A percentile compares a stretch with the other conserved stretches of the same genome.
Conservation (phyloP, 23 red algal species). For the Gracilaria vermiculophylla region DNA sequence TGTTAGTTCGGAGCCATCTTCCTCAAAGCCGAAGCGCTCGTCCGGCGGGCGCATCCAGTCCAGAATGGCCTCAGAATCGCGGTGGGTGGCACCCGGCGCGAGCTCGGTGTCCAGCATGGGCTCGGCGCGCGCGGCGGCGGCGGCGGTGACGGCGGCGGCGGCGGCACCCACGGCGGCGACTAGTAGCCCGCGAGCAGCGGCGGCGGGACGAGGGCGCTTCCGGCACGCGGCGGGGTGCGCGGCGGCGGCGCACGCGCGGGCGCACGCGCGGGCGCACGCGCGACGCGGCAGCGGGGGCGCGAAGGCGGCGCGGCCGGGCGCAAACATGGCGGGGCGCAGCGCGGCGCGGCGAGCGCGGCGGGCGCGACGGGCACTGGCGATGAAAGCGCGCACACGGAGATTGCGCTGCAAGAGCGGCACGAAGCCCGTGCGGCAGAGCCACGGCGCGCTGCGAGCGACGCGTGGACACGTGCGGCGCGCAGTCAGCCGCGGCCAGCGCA, state of each 20-base stretch:
- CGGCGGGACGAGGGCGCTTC: background rate
- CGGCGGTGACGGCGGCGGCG: background rate
- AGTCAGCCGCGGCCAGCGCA: too few species aligned
- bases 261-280: background rate
- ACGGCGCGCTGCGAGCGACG: background rate
- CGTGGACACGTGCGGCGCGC: background rate
- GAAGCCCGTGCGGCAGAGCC: too few species aligned
- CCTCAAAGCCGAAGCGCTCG: slow-evolving; percentile 9
- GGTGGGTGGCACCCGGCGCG: background rate
- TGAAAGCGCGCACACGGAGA: background rate
- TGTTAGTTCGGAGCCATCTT: too few species aligned
- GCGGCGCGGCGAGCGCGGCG: background rate
- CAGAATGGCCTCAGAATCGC: background rate
- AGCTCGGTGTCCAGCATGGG: background rate
- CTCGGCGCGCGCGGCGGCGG: background rate
- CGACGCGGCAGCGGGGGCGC: background rate
- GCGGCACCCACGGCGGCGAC: background rate
- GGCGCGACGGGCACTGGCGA: background rate
- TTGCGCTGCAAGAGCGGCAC: background rate
- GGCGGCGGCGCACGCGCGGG: background rate
- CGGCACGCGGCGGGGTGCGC: background rate
- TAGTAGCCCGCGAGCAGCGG: background rate
- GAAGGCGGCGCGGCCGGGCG: background rate
- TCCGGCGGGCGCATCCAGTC: slow-evolving; percentile 25
- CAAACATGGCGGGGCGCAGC: background rate